Conservation (phyloP, 2,329 filamentous ascomycete species). For the Colletotrichum endophyticum region DNA sequence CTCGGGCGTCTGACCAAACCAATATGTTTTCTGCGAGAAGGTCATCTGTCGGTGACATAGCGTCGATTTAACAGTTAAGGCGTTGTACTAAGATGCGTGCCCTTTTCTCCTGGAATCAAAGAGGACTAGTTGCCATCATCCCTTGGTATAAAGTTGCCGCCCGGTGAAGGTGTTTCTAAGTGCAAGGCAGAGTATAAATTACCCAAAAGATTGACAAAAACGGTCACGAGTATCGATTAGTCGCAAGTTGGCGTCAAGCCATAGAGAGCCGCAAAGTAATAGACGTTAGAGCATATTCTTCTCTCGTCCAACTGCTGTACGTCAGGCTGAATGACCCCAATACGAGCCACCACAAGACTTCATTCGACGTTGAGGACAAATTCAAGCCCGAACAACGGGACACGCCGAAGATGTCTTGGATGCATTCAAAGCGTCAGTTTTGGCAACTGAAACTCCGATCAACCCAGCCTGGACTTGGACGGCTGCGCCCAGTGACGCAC, state of each 20-base stretch:
- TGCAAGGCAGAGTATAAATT: neutral
- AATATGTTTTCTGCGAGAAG: neutral
- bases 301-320: neutral
- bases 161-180: neutral
- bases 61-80: neutral
- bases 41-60: neutral
- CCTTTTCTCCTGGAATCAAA: neutral
- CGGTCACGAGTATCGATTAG: neutral
- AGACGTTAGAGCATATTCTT: neutral
- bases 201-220: neutral
- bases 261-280: neutral
- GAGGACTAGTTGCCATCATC: neutral
- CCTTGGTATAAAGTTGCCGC: neutral
- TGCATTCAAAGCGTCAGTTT: conserved; percentile 14
- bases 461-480: neutral
- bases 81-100: neutral
- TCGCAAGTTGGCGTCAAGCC: neutral
- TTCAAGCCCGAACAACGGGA: neutral
- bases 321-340: neutral
- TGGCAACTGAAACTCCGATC: conserved; percentile 9
- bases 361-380: neutral
- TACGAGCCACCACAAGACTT: neutral
- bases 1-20: neutral
- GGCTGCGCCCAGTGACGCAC: conserved; percentile 13
- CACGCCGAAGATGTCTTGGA: neutral